A percentile compares a stretch with the other conserved stretches of the same genome.
phyloP scores from a whole-genome alignment of 2,329 filamentous ascomycete species.

The Alternaria longipes region DNA sequence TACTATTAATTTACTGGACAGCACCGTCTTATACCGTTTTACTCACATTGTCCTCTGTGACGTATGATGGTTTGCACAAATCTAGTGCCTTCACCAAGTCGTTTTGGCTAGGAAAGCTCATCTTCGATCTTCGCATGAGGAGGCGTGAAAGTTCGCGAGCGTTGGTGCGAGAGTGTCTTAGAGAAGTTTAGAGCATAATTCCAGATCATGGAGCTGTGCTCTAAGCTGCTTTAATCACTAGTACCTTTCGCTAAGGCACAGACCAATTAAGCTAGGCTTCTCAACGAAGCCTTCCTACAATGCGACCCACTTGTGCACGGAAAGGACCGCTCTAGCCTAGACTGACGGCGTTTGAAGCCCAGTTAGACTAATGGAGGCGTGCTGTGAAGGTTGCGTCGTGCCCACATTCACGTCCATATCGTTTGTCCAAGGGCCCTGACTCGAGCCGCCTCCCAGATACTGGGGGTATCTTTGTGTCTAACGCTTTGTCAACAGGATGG shows the following conservation, averaged over 20 bases:
- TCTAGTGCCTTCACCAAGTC: slow-evolving; percentile 1
- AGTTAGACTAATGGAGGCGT: background rate
- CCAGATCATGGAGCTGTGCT: too few relatives aligned
- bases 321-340: background rate
- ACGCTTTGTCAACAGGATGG: background rate
- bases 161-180: background rate
- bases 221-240: too few relatives aligned
- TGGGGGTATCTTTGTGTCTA: background rate
- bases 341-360: background rate
- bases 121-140: too few relatives aligned
- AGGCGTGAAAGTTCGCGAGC: background rate
- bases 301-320: background rate
- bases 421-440: background rate
- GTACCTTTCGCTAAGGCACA: too few relatives aligned
- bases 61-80: background rate
- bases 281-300: too few relatives aligned
- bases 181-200: slow-evolving; percentile 9
- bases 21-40: background rate
- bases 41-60: background rate
- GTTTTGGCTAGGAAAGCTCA: too few relatives aligned
- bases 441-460: background rate
- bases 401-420: background rate
- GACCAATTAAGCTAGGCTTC: background rate
- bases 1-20: background rate
- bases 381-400: background rate